Base-by-base conservation (phyloP, 768 basidiomycete genomes). In the Russula sp. region DNA sequence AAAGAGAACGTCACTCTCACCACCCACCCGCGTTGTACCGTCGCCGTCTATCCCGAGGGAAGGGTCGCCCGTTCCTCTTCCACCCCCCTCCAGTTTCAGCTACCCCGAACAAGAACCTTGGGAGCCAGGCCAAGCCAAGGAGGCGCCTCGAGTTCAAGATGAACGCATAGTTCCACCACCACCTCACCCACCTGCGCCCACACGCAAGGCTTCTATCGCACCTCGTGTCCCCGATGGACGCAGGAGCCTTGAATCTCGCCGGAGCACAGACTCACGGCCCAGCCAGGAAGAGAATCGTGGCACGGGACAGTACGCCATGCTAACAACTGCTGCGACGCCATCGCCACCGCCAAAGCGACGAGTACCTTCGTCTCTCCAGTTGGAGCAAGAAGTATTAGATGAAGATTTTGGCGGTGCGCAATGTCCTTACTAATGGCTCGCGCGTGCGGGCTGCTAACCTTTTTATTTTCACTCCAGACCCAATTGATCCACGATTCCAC, bases 401-500 rank as follows among this genome's bases (percentile, higher is more conserved):
- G 68, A 67, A 10, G 67, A 66, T 29, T 50, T 62, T 2, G 83
- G 82, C 46, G 84, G 85, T 86, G 60, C 61, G 81, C 72, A 13
- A 25, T 56, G 64, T 55, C 16, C 4, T 29, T 22, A 36, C 38
- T n/a, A 52, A 52, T 22, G 58, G 20, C 39, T 53, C 51, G 32
- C 36, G 42, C 25, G 16, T 43, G 36, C n/a, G 63, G 32, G 22
- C 67, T 58, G 58, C 18, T 59, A 35, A 61, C 20, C 34, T 29
- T 29, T 29, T 29, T 29, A n/a, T 29, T 29, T 29, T 50, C 22
- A 57, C 39, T 55, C 16, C 8, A 88, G 87, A 88, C 70, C 87
- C 87, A 3, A 85, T 87, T 38, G 86, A 87, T 68, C 87, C 87
- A 20, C 66, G 71, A 7, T 85, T 86, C 75, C 78, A 84, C 63